Evolutionary conservation across 2,329 filamentous ascomycete genomes (phyloP), one percentile per base, ranked within the genome.

Genomic region (Cladophialophora carrionii): DNA sequence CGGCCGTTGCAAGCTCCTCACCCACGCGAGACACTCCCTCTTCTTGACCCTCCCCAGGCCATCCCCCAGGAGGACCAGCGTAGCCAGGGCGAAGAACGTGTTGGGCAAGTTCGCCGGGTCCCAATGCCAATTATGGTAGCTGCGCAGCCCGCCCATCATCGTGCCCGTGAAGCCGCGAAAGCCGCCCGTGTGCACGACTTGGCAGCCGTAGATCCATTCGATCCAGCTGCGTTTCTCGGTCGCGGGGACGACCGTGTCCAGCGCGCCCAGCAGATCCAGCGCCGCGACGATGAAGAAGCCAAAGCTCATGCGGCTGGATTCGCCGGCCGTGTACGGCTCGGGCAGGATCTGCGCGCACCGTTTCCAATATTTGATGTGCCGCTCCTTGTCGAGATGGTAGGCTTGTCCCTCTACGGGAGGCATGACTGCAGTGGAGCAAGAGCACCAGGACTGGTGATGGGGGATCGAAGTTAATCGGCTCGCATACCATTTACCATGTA

Each of bases 301-400:
- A 61, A 98, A 87, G 4, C 90, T 90, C 81, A 98, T 90, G 73
- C 95, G 92, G 73, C 89, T 94, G 71, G 92, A 92, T 80, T 99
- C 95, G 76, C 90, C 95, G 75, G 88, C 84, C 17, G 91, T 96
- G 81, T 98, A 99, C 68, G 87, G 84, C 53, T 88, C 84, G 0
- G 95, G 95, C 6, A 99, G 87, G 67, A 85, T 26, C 75, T 89
- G 90, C 70, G 95, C 85, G 76, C 94, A 97, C 75, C 93, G 88
- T 70, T 92, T 86, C 89, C 93, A 99, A 84, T 97, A 99, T 75
- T 90, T 91, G 75, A 95, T 82, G 76, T 99, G 95, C 63, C 83
- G 85, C 55, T 85, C 81, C 64, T 83, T 86, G 74, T 90, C 81
- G 67, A 90, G 78, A 20, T 24, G 24, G 26, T 54, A 53, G 3